Evolutionary conservation across 768 basidiomycete genomes (phyloP).

Genomic region (Leccinum pellstonianum): DNA sequence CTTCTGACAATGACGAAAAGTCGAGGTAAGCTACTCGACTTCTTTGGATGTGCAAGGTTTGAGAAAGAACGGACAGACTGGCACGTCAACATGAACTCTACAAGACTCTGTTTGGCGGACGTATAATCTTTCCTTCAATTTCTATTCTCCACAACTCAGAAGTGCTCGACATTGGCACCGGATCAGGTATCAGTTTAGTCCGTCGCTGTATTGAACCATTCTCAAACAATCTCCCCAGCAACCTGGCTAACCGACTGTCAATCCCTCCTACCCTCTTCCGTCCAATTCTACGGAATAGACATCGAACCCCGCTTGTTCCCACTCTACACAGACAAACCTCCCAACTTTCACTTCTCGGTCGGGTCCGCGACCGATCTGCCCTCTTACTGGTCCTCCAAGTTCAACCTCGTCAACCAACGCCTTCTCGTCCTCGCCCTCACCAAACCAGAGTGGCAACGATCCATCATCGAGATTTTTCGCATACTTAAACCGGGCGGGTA

Average conservation of each 20-base stretch:
- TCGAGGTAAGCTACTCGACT: slow-evolving; percentile 6
- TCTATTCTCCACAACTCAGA: slow-evolving; percentile 8
- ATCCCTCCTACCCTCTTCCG: slow-evolving; percentile 8
- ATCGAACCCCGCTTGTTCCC: slow-evolving; percentile 22
- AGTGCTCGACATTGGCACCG: slow-evolving; percentile 24
- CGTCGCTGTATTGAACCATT: neutral
- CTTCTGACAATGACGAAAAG: slow-evolving; percentile 21
- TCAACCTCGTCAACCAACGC: slow-evolving; percentile 33
- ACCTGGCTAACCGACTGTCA: slow-evolving; percentile 18
- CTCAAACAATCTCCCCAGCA: slow-evolving; percentile 1
- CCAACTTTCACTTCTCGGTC: slow-evolving; percentile 14
- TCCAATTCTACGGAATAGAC: slow-evolving; percentile 24
- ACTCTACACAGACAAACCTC: neutral
- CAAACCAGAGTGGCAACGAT: slow-evolving; percentile 23
- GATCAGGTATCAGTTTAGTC: slow-evolving; percentile 16
- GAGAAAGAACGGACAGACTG: slow-evolving; percentile 5
- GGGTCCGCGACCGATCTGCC: slow-evolving; percentile 24
- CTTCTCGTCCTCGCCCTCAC: slow-evolving; percentile 31
- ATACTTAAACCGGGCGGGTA: slow-evolving; percentile 32
- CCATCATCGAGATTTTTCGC: slow-evolving; percentile 28
- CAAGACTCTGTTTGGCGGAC: slow-evolving; percentile 16
- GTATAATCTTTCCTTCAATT: slow-evolving; percentile 14
- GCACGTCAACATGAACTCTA: slow-evolving; percentile 20
- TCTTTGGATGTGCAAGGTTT: neutral
- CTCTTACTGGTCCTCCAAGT: slow-evolving; percentile 28